These are phyloP conservation scores for Iris macrosiphon DNA, from an alignment of 106 monocot genomes.

Conservation along the genomic window DNA sequence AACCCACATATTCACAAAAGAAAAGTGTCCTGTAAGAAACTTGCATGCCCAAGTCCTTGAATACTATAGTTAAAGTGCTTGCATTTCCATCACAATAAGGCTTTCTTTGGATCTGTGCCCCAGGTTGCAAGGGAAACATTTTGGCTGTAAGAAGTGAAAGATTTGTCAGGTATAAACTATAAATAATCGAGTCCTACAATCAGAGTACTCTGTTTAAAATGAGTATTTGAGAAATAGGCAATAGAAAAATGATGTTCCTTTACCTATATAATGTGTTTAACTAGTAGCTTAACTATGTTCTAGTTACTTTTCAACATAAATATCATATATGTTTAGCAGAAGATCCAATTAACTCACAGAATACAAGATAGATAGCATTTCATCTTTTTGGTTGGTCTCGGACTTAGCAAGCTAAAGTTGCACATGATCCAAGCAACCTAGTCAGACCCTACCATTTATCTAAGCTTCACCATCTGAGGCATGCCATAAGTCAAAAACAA, in stretches of 20 bases:
- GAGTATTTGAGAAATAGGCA: neutral
- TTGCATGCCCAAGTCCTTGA: constrained; percentile 37
- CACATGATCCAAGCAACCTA: no score
- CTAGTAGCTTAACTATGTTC: no score
- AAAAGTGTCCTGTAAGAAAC: constrained; percentile 35
- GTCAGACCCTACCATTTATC: no score
- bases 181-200: neutral
- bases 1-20: constrained; percentile 41
- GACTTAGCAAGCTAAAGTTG: no score
- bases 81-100: constrained; percentile 21
- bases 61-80: constrained; percentile 24
- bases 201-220: neutral
- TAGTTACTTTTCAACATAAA: no score
- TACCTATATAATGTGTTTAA: no score
- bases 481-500: no score
- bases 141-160: constrained; percentile 15
- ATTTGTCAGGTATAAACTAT: neutral
- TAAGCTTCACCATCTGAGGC: no score
- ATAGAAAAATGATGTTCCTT: neutral
- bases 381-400: no score
- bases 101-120: constrained; percentile 23
- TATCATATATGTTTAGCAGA: no score
- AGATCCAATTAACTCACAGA: no score
- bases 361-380: no score
- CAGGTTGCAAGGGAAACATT: constrained; percentile 19